Evolutionary conservation across 2,329 filamentous ascomycete species (phyloP).

Genomic region (Penicillium sp.): DNA sequence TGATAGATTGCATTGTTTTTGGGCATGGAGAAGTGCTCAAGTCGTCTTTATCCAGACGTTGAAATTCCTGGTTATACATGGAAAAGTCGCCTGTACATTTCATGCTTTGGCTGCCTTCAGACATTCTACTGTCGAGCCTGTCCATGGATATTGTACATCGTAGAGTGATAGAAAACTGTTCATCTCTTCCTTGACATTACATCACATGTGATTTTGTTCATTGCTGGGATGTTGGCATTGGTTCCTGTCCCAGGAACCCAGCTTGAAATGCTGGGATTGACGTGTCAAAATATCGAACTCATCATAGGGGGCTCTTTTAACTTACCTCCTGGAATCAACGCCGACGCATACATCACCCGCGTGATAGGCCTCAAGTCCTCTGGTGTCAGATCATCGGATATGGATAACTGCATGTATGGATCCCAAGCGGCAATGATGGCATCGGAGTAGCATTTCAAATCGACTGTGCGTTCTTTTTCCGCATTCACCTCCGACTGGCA

Average conservation of each 20-base stretch:
- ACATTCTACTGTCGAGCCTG: not conserved
- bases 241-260: slow-evolving; percentile 40
- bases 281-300: not conserved
- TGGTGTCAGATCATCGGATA: slow-evolving; percentile 34
- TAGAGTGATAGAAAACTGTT: not conserved
- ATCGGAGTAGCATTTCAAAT: slow-evolving; percentile 36
- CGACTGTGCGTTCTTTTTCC: slow-evolving; percentile 36
- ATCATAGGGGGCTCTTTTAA: slow-evolving; percentile 3
- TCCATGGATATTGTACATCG: not conserved
- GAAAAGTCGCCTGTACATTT: not conserved
- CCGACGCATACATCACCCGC: slow-evolving; percentile 58
- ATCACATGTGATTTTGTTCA: not conserved
- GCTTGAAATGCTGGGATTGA: slow-evolving; percentile 34
- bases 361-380: slow-evolving; percentile 56
- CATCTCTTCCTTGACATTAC: too few relatives aligned
- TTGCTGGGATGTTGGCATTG: not conserved
- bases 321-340: slow-evolving; percentile 57
- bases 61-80: not conserved
- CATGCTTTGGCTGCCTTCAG: not conserved
- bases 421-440: slow-evolving; percentile 42
- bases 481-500: slow-evolving; percentile 39
- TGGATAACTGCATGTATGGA: slow-evolving; percentile 39
- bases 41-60: not conserved
- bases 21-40: not conserved
- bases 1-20: slow-evolving; percentile 16